Percentiles rank a stretch among this genome's conserved stretches.
phyloP scores from a whole-genome alignment of 495 filamentous ascomycete genomes.

The Daldinia bambusicola region DNA sequence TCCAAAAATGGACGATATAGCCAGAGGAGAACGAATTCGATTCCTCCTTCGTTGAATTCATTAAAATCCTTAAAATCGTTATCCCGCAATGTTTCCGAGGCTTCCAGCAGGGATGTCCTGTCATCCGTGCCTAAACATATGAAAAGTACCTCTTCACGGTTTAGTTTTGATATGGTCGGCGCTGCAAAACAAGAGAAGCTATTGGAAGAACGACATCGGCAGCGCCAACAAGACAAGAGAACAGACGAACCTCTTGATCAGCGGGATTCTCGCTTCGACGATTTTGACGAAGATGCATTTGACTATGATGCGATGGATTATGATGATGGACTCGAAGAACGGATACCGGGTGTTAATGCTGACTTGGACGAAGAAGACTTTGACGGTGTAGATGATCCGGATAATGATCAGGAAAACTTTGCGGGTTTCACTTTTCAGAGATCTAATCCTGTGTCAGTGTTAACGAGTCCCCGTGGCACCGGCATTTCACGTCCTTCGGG shows the following conservation, averaged over 20 bases:
- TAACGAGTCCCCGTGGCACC: conserved; percentile 58
- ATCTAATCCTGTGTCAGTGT: conserved; percentile 60
- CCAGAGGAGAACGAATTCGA: conserved; percentile 52
- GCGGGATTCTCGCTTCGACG: conserved; percentile 63
- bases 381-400: conserved; percentile 49
- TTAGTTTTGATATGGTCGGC: conserved; percentile 94
- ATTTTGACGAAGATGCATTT: conserved; percentile 73
- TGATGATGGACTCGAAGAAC: conserved; percentile 77
- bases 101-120: conserved; percentile 55
- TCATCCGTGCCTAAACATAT: conserved; percentile 76
- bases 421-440: conserved; percentile 64
- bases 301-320: conserved; percentile 78
- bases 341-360: conserved; percentile 78
- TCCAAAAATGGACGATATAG: conserved; percentile 40
- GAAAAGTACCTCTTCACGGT: conserved; percentile 86
- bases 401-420: conserved; percentile 64
- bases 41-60: conserved; percentile 45
- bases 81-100: conserved; percentile 53
- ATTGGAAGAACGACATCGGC: conserved; percentile 85
- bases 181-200: conserved; percentile 81
- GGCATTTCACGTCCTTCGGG: conserved; percentile 62
- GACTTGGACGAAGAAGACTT: conserved; percentile 66
- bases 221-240: conserved; percentile 70
- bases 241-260: conserved; percentile 40
- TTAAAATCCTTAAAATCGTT: conserved; percentile 45